These are phyloP conservation scores for Phyllosticta citrichinensis DNA, from an alignment of 2,329 filamentous ascomycete genomes.

Conservation along the genomic window DNA sequence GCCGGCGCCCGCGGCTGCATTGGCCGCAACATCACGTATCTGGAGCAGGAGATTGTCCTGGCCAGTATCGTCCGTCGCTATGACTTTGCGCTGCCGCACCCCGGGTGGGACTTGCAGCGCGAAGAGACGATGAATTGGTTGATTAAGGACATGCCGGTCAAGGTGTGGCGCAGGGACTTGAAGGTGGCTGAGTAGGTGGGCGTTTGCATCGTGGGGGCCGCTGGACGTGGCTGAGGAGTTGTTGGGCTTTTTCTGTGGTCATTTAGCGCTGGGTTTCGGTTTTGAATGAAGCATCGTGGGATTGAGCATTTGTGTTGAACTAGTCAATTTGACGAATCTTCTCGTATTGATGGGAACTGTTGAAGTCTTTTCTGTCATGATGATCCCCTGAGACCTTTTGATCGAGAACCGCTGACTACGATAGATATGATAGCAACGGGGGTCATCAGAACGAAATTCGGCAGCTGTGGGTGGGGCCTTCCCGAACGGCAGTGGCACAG, in stretches of 20 bases:
- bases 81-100: conserved; percentile 27
- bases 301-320: background rate
- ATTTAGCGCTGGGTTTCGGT: background rate
- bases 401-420: too few relatives aligned
- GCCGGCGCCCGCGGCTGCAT: conserved; percentile 17
- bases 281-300: background rate
- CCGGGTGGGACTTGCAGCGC: conserved; percentile 25
- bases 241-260: background rate
- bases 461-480: too few relatives aligned
- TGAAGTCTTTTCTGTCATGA: too few relatives aligned
- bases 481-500: too few relatives aligned
- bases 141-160: conserved; percentile 28
- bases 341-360: too few relatives aligned
- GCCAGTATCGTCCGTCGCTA: conserved; percentile 28
- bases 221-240: background rate
- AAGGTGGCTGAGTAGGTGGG: background rate
- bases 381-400: too few relatives aligned
- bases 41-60: conserved; percentile 33
- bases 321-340: background rate
- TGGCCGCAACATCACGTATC: conserved; percentile 39
- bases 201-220: background rate
- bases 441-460: too few relatives aligned
- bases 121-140: conserved; percentile 30
- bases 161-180: conserved; percentile 25
- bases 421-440: too few relatives aligned